A percentile compares a stretch with the other conserved stretches of the same genome.
Conservation (phyloP, 768 basidiomycete genomes). For the Pholiota microspora region DNA sequence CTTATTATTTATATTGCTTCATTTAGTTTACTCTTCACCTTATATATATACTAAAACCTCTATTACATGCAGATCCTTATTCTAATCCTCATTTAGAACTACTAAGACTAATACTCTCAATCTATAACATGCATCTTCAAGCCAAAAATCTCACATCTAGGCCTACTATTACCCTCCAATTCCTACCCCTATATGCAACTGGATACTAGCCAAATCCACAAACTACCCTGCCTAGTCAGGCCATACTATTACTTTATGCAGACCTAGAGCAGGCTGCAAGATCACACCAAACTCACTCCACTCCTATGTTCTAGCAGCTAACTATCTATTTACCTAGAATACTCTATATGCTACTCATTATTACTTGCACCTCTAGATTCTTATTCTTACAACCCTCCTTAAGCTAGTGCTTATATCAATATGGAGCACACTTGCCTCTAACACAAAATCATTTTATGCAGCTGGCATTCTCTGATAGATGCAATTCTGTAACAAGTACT, state of each 20-base stretch:
- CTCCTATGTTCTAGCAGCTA: too few relatives aligned
- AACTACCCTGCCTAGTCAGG: not conserved
- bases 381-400: not conserved
- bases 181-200: not conserved
- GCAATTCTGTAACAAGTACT: conserved; percentile 32
- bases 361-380: not conserved
- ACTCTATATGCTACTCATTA: conserved; percentile 12
- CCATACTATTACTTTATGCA: not conserved
- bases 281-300: conserved; percentile 1
- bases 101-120: too few relatives aligned
- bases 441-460: conserved; percentile 27
- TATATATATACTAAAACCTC: not conserved
- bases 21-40: not conserved
- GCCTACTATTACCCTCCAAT: too few relatives aligned
- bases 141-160: too few relatives aligned
- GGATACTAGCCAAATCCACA: not conserved
- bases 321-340: too few relatives aligned
- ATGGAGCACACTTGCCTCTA: conserved; percentile 16
- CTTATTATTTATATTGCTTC: too few relatives aligned
- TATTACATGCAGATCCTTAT: too few relatives aligned
- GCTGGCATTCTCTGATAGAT: conserved; percentile 32
- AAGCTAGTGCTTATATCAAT: conserved; percentile 4
- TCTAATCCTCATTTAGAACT: too few relatives aligned
- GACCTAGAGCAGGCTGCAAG: not conserved
- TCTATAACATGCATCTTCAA: too few relatives aligned